A percentile compares a stretch with the other conserved stretches of the same genome.
Conservation (phyloP, 257 asterid genomes). For the Cynanchum wilfordii region DNA sequence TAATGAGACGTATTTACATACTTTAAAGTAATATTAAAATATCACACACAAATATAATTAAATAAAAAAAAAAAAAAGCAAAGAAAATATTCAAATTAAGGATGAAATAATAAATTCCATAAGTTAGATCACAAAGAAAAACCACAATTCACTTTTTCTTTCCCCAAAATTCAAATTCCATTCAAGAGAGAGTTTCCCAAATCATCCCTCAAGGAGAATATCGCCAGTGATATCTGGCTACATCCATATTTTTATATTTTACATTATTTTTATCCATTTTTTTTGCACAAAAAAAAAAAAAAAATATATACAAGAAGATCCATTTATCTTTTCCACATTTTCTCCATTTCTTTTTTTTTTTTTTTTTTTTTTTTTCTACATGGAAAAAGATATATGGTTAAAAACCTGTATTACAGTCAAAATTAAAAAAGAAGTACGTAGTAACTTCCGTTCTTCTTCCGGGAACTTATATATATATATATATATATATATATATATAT, state of each 20-base stretch:
- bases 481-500: too few relatives aligned
- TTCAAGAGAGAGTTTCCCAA: neutral
- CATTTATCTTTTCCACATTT: constrained; percentile 4
- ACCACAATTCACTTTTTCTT: neutral
- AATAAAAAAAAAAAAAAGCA: too few relatives aligned
- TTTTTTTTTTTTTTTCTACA: neutral
- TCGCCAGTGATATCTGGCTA: constrained; percentile 3
- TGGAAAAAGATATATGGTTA: too few relatives aligned
- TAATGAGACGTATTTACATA: too few relatives aligned
- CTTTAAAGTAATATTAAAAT: too few relatives aligned
- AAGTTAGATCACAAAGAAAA: too few relatives aligned
- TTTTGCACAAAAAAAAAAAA: neutral
- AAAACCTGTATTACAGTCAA: neutral
- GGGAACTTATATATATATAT: too few relatives aligned
- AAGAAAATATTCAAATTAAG: too few relatives aligned
- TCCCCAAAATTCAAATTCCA: constrained; percentile 3
- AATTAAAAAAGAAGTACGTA: too few relatives aligned
- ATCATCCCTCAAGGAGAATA: neutral
- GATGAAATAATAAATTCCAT: too few relatives aligned
- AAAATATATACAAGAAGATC: neutral
- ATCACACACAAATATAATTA: too few relatives aligned
- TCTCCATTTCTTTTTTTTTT: neutral
- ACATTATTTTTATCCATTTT: neutral
- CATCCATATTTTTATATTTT: neutral
- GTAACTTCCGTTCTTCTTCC: too few relatives aligned